phyloP scores from a whole-genome alignment of 1,284 basidiomycete species.

The Retiboletus flavoniger region DNA sequence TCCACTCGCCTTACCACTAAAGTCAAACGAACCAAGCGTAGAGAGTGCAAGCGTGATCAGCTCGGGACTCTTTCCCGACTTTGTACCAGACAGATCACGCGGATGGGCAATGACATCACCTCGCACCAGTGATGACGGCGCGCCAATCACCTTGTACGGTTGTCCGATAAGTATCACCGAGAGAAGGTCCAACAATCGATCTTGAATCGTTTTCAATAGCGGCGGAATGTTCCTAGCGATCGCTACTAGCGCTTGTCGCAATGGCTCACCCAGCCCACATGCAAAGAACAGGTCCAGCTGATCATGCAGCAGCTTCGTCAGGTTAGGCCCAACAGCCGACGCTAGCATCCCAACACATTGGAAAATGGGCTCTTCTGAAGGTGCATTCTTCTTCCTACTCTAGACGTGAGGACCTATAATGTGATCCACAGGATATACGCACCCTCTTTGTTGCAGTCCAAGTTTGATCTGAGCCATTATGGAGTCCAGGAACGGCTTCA shows the following conservation, averaged over 20 bases:
- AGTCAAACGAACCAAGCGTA: conserved; percentile 93
- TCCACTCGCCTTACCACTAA: conserved; percentile 62
- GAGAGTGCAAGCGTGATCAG: conserved; percentile 83
- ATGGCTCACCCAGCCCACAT: conserved; percentile 88
- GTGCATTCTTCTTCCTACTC: conserved; percentile 87
- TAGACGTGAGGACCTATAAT: conserved; percentile 11
- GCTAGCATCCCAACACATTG: conserved; percentile 98
- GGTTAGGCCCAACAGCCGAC: conserved; percentile 90
- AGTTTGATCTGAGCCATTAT: conserved; percentile 91
- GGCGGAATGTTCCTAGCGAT: conserved; percentile 92
- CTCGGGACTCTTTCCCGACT: conserved; percentile 65
- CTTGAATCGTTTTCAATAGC: conserved; percentile 90
- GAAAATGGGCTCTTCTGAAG: conserved; percentile 94
- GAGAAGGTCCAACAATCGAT: conserved; percentile 82
- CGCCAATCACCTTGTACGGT: conserved; percentile 83
- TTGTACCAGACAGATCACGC: conserved; percentile 54
- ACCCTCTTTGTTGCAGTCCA: conserved; percentile 85
- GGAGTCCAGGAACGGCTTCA: conserved; percentile 94
- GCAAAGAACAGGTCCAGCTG: conserved; percentile 97
- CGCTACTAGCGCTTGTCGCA: conserved; percentile 82
- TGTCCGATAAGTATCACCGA: conserved; percentile 81
- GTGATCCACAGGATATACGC: conserved; percentile 29
- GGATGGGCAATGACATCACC: conserved; percentile 51
- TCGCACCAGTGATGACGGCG: conserved; percentile 58
- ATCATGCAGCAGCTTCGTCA: conserved; percentile 95